Evolutionary conservation across 2,329 filamentous ascomycete genomes (phyloP).

Genomic region (Calycina marina): DNA sequence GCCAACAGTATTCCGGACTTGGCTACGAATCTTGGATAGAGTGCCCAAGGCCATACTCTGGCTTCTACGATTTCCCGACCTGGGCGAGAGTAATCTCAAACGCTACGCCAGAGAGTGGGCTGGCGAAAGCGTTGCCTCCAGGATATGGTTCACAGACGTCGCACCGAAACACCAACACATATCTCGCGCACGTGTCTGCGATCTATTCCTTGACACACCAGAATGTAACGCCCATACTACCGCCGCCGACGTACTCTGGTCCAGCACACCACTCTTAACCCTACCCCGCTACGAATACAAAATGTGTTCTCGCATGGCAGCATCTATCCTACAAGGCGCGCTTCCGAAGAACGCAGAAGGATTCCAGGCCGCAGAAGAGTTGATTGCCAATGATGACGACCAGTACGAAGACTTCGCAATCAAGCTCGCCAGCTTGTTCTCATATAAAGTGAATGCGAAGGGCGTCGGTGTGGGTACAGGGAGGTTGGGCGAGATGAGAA

Average conservation of each 20-base stretch:
- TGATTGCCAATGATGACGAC: conserved; percentile 64
- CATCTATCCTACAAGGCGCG: conserved; percentile 82
- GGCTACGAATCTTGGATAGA: conserved; percentile 77
- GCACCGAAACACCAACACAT: conserved; percentile 93
- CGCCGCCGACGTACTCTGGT: conserved; percentile 92
- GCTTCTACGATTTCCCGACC: conserved; percentile 91
- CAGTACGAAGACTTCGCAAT: conserved; percentile 75
- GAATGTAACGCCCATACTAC: conserved; percentile 98
- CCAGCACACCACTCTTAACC: conserved; percentile 82
- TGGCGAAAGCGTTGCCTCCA: conserved; percentile 66
- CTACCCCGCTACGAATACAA: conserved; percentile 89
- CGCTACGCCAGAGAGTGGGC: conserved; percentile 75
- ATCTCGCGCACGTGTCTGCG: conserved; percentile 76
- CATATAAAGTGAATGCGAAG: conserved; percentile 34
- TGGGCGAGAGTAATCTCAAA: conserved; percentile 75
- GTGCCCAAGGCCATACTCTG: conserved; percentile 84
- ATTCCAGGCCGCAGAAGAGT: conserved; percentile 49
- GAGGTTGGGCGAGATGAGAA: conserved; percentile 63
- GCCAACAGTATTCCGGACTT: conserved; percentile 87
- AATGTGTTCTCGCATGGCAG: conserved; percentile 98
- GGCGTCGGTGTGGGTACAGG: conserved; percentile 44
- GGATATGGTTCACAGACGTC: conserved; percentile 91
- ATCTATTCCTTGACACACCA: conserved; percentile 90
- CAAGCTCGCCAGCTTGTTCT: conserved; percentile 46
- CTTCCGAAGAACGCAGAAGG: conserved; percentile 62